Conservation (phyloP, 495 filamentous ascomycete genomes). For the Pyrenula massariospora region DNA sequence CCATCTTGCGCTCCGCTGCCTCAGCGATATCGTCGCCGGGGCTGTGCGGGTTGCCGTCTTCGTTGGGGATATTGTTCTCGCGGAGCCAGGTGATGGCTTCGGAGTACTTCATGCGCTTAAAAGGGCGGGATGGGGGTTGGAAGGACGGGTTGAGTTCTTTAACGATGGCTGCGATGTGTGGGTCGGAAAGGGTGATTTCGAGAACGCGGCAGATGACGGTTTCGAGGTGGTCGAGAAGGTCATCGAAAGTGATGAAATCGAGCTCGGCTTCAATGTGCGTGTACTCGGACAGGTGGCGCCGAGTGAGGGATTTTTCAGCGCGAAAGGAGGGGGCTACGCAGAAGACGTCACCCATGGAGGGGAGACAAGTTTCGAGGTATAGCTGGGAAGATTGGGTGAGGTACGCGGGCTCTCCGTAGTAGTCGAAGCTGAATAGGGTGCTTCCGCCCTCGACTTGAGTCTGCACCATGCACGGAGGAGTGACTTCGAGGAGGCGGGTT, state of each 20-base stretch:
- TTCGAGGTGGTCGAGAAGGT: conserved; percentile 87
- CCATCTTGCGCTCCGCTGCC: conserved; percentile 94
- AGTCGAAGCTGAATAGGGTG: conserved; percentile 87
- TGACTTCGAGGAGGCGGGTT: conserved; percentile 69
- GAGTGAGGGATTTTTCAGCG: conserved; percentile 88
- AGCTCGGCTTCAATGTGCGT: conserved; percentile 95
- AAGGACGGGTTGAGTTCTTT: conserved; percentile 82
- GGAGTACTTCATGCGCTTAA: conserved; percentile 87
- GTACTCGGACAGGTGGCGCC: conserved; percentile 91
- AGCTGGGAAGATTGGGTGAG: conserved; percentile 96
- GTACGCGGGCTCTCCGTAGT: conserved; percentile 89
- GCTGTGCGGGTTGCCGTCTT: conserved; percentile 75
- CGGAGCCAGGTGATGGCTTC: conserved; percentile 92
- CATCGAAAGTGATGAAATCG: conserved; percentile 89
- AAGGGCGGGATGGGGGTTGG: conserved; percentile 71
- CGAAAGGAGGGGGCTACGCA: conserved; percentile 98
- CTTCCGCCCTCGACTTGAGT: conserved; percentile 95
- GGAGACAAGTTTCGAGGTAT: conserved; percentile 92
- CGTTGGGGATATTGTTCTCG: conserved; percentile 81
- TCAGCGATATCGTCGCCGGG: conserved; percentile 99
- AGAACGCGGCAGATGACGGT: conserved; percentile 80
- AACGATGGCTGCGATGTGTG: conserved; percentile 54
- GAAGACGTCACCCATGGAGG: conserved; percentile 85
- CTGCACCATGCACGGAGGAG: conserved; percentile 93
- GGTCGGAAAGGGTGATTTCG: conserved; percentile 60